Percentiles rank a stretch among this genome's conserved stretches.
phyloP scores from a whole-genome alignment of 139 green algal genomes.

The Chlorella sp. region DNA sequence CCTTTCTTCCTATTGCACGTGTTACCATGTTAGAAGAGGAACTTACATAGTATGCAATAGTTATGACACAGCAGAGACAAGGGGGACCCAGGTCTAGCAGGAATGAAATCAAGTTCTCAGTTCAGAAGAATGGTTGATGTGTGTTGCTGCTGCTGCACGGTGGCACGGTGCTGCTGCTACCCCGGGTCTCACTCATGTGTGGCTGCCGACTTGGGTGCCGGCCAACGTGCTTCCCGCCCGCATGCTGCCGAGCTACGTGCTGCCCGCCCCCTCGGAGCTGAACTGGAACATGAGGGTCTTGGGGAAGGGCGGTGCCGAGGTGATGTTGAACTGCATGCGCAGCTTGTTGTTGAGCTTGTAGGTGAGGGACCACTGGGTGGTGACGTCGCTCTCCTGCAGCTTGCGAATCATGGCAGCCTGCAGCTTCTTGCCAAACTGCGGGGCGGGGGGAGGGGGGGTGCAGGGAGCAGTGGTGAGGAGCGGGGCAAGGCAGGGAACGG shows the following conservation, averaged over 20 bases:
- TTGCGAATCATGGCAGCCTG: constrained; percentile 85
- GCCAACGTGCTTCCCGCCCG: no score
- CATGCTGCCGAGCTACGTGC: background rate
- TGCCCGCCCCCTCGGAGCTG: background rate
- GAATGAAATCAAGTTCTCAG: no score
- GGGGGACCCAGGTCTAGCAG: no score
- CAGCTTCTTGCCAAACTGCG: constrained; percentile 36
- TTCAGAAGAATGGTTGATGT: no score
- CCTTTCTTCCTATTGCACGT: no score
- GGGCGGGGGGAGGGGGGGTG: background rate
- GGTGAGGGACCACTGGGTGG: constrained; percentile 86
- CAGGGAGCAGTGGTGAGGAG: background rate
- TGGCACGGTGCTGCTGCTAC: no score
- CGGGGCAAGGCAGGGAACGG: background rate
- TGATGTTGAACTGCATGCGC: constrained; percentile 86
- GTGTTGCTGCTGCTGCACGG: no score
- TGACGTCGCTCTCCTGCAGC: constrained; percentile 73
- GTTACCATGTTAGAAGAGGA: no score
- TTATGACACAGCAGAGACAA: no score
- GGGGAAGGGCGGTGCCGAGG: constrained; percentile 64
- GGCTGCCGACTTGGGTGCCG: no score
- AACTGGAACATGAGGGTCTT: constrained; percentile 76
- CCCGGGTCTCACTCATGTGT: no score
- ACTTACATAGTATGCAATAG: no score
- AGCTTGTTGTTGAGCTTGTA: constrained; percentile 85